Conservation (phyloP, 805 yeast genomes). For the Candida dajiaensis region DNA sequence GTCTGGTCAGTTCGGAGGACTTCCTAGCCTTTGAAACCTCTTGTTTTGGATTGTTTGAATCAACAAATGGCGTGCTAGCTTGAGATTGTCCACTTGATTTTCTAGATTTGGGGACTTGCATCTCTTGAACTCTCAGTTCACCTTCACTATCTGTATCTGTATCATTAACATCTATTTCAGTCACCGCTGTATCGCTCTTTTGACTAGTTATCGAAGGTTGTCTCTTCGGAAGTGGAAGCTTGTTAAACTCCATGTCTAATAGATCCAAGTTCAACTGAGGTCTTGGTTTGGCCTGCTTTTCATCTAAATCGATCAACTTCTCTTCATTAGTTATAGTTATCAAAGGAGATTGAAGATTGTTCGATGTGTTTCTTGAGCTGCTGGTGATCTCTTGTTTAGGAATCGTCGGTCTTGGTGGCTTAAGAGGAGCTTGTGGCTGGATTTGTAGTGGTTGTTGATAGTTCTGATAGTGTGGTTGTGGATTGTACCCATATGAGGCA, state of each 20-base stretch:
- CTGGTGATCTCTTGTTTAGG: background rate
- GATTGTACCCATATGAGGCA: background rate
- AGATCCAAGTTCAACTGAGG: slow-evolving; percentile 17
- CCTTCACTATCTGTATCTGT: slow-evolving; percentile 13
- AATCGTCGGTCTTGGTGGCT: background rate
- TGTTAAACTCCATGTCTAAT: slow-evolving; percentile 13
- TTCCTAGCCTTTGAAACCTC: slow-evolving; percentile 4
- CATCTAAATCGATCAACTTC: slow-evolving; percentile 16
- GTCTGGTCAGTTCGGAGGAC: slow-evolving; percentile 11
- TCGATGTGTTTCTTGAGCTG: background rate
- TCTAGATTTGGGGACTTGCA: slow-evolving; percentile 9
- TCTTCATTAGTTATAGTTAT: slow-evolving; percentile 7
- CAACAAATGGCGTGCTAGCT: background rate
- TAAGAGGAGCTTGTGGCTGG: background rate
- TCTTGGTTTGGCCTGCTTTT: slow-evolving; percentile 6
- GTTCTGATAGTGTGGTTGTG: background rate
- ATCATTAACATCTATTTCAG: slow-evolving; percentile 1
- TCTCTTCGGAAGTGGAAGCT: background rate
- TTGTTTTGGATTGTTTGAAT: background rate
- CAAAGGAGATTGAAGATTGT: slow-evolving; percentile 2
- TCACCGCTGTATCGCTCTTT: background rate
- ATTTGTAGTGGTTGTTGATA: background rate
- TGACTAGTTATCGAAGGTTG: background rate
- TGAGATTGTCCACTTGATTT: background rate
- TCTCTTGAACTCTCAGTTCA: slow-evolving; percentile 18